Evolutionary conservation across 2,329 filamentous ascomycete genomes (phyloP).

Genomic region (Colletotrichum tropicale): DNA sequence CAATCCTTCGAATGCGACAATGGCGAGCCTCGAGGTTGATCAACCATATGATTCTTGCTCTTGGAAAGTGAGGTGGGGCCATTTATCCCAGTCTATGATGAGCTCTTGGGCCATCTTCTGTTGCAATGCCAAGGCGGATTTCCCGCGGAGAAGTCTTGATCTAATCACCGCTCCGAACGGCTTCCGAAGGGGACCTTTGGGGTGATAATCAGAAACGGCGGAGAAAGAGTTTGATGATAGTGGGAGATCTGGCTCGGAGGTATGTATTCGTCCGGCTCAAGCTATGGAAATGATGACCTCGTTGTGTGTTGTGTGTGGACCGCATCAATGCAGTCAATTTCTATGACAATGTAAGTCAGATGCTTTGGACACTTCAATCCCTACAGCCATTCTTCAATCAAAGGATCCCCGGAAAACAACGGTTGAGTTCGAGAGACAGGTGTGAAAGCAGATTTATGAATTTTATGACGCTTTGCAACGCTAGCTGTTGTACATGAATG

Average conservation of each 20-base stretch:
- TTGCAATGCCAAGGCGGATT: neutral
- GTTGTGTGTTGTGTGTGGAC: no score
- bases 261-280: neutral
- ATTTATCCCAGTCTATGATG: neutral
- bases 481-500: neutral
- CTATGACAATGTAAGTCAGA: no score
- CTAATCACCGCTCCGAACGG: neutral
- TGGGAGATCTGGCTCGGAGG: neutral
- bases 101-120: neutral
- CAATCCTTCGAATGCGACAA: neutral
- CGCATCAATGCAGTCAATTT: no score
- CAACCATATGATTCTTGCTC: neutral
- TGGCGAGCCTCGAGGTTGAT: neutral
- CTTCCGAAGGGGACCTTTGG: neutral
- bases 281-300: neutral
- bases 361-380: neutral
- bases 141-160: neutral
- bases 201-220: neutral
- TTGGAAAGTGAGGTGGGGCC: neutral
- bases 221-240: neutral
- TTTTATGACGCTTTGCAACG: neutral
- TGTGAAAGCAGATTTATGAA: neutral
- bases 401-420: fast-evolving
- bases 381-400: no score
- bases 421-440: fast-evolving